Base-by-base conservation (phyloP, 2,329 filamentous ascomycete genomes). In the Cercospora sp. region DNA sequence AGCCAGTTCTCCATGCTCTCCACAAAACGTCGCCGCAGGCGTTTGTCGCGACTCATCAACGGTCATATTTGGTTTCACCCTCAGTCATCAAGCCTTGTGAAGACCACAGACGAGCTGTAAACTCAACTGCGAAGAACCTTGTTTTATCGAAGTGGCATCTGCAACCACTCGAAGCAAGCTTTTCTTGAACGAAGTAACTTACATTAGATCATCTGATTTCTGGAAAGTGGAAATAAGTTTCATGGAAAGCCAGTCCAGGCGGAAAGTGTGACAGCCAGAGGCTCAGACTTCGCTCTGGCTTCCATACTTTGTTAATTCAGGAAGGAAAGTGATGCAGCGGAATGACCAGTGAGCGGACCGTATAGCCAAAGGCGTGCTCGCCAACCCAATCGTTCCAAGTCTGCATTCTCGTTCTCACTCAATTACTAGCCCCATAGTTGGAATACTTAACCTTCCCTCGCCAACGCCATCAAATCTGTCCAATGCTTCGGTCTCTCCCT, bases 381-480 rank as follows among this genome's bases (percentile, higher is more conserved):
- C 2, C 12, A 37, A n/a, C 16, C 6, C 37, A 2, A 40, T 5
- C 16, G 6, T 7, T 40, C 37, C 13, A 40, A n/a, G 13, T 7
- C 5, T n/a, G 16, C 13, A 40, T 2, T 40, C 37, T 49, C 24
- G 3, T 21, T 21, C 9, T 24, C 12, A 8, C 34, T 30, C 45
- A 59, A 28, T 34, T 53, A 62, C 49, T 40, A 30, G 3, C 32
- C 49, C 37, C 18, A 37, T 12, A 13, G 8, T 7, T 1, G 13
- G 7, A n/a, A 43, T n/a, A n/a, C 37, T n/a, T 9, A 30, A 7
- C 53, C 26, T 12, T 32, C 30, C 53, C 9, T 40, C 34, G 73
- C 71, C 61, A 74, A 55, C 45, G 61, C 70, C 66, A 82, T 66
- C 24, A 81, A 76, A 78, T 83, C 81, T 0, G 81, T 76, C 78